Evolutionary conservation across 1,139 yeast species (phyloP).

Genomic region (Keqinozyma sinolaborantium): DNA sequence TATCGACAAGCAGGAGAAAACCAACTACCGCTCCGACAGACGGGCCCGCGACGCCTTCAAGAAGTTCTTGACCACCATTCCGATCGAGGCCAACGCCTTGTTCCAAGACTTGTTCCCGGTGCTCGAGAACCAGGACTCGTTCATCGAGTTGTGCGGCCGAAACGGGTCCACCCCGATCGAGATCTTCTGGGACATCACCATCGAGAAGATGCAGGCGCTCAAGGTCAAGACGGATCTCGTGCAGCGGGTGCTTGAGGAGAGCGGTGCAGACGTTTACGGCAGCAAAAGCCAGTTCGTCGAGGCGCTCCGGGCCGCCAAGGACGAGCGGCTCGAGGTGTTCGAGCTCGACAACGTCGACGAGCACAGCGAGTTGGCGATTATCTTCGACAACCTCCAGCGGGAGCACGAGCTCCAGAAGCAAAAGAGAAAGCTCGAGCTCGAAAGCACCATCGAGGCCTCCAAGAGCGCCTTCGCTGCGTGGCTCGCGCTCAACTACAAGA

Average conservation of each 20-base stretch:
- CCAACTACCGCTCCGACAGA: slow-evolving; percentile 56
- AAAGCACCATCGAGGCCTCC: slow-evolving; percentile 1
- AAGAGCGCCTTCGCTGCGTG: slow-evolving; percentile 6
- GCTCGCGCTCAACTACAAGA: slow-evolving; percentile 3
- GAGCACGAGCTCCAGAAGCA: slow-evolving; percentile 18
- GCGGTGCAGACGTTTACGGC: slow-evolving; percentile 5
- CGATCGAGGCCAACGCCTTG: slow-evolving; percentile 51
- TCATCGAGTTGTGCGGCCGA: slow-evolving; percentile 65
- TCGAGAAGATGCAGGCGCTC: slow-evolving; percentile 54
- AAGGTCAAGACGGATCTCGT: slow-evolving; percentile 60
- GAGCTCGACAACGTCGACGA: slow-evolving; percentile 14
- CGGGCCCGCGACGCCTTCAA: slow-evolving; percentile 61
- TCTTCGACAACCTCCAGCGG: slow-evolving; percentile 23
- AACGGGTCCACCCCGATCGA: slow-evolving; percentile 81
- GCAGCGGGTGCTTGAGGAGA: slow-evolving; percentile 46
- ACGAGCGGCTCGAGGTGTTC: slow-evolving; percentile 21
- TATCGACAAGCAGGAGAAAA: slow-evolving; percentile 30
- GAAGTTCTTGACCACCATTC: slow-evolving; percentile 35
- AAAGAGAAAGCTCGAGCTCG: slow-evolving; percentile 5
- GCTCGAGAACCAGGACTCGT: slow-evolving; percentile 57
- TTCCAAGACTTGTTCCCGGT: slow-evolving; percentile 57
- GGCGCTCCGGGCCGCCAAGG: slow-evolving; percentile 16
- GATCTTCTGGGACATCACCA: slow-evolving; percentile 72
- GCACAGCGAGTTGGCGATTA: slow-evolving; percentile 17
- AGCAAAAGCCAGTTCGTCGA: slow-evolving; percentile 14